phyloP scores from a whole-genome alignment of 768 basidiomycete genomes.

The Rhodotorula toruloides region DNA sequence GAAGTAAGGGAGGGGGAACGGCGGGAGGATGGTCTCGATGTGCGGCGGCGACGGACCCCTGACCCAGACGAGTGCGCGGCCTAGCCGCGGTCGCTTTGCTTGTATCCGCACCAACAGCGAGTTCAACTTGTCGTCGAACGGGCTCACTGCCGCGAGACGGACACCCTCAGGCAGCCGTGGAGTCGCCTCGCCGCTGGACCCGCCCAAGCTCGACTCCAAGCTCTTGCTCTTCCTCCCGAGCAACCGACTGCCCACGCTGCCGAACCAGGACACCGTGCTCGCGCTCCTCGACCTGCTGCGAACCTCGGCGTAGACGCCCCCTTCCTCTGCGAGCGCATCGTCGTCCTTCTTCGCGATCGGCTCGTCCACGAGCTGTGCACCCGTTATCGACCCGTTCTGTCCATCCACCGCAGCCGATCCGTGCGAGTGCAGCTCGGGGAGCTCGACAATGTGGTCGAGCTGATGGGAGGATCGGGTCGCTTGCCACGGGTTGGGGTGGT shows the following conservation, averaged over 20 bases:
- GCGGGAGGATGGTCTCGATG: conserved; percentile 22
- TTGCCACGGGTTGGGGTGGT: too few relatives aligned
- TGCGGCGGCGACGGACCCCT: conserved; percentile 29
- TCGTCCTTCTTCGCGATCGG: too few relatives aligned
- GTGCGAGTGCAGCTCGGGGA: too few relatives aligned
- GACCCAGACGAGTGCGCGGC: conserved; percentile 7
- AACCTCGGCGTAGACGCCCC: too few relatives aligned
- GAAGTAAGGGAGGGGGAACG: conserved; percentile 23
- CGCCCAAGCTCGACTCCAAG: too few relatives aligned
- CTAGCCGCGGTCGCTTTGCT: not conserved
- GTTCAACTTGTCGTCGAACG: conserved; percentile 11
- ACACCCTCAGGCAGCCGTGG: not conserved
- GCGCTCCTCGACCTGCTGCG: too few relatives aligned
- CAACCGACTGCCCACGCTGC: not conserved
- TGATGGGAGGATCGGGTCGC: too few relatives aligned
- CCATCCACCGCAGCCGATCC: too few relatives aligned
- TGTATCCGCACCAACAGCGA: not conserved
- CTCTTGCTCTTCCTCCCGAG: not conserved
- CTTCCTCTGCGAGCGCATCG: too few relatives aligned
- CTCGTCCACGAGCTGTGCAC: too few relatives aligned
- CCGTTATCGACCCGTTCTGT: too few relatives aligned
- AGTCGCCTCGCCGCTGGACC: not conserved
- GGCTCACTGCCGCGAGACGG: conserved; percentile 2
- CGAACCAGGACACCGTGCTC: not conserved
- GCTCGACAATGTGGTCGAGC: too few relatives aligned